phyloP scores from a whole-genome alignment of 2,329 filamentous ascomycete species.

The Fusarium xyrophilum region DNA sequence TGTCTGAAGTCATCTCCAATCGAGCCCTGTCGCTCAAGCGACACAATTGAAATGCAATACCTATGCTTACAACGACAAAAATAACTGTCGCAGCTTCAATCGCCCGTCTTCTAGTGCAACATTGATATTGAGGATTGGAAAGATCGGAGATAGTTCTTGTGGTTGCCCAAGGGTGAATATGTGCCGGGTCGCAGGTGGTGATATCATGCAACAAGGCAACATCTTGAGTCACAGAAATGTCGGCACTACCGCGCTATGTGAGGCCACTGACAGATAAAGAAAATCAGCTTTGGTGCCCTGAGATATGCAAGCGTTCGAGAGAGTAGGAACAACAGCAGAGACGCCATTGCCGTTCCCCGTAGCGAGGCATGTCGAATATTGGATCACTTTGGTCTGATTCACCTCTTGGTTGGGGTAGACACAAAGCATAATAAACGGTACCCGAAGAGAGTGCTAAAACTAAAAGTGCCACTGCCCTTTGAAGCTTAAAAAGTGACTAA shows the following conservation, averaged over 20 bases:
- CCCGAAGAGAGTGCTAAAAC: no score
- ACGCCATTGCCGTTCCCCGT: fast-evolving
- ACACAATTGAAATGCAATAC: not conserved
- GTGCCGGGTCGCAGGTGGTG: fast-evolving
- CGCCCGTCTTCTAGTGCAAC: fast-evolving
- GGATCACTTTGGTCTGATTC: not conserved
- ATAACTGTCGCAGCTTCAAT: fast-evolving
- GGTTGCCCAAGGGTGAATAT: fast-evolving
- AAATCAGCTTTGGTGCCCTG: fast-evolving
- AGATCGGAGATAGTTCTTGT: no score
- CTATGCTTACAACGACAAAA: fast-evolving
- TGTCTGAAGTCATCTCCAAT: no score
- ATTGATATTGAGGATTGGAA: fast-evolving
- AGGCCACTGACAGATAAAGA: fast-evolving
- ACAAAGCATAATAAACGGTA: no score
- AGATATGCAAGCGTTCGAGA: fast-evolving
- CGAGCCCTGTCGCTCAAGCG: not conserved
- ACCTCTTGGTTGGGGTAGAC: no score
- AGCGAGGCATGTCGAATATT: not conserved
- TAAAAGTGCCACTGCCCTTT: no score
- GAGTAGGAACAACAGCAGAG: not conserved
- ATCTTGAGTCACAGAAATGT: not conserved
- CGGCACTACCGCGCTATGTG: fast-evolving
- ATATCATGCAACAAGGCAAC: not conserved
- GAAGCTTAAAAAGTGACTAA: no score